phyloP scores from a whole-genome alignment of 257 asterid species.

The Asclepias syriaca region DNA sequence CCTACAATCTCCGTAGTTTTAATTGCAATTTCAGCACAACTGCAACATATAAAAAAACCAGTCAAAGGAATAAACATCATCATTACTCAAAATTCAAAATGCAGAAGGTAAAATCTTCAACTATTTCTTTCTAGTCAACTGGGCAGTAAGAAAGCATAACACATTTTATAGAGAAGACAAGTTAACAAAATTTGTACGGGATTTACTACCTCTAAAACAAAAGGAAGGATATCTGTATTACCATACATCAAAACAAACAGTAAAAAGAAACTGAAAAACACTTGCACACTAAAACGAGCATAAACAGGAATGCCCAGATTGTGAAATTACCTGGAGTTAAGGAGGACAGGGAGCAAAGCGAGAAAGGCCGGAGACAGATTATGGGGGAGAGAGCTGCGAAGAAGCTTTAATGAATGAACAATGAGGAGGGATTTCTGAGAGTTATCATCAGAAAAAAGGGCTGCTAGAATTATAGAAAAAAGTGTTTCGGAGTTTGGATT shows the following conservation, averaged over 20 bases:
- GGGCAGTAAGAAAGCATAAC: not conserved
- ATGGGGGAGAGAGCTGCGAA: conserved; percentile 35
- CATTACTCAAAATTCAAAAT: not conserved
- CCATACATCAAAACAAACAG: not conserved
- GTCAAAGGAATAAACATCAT: not conserved
- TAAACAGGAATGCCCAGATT: not conserved
- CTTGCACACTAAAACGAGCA: not conserved
- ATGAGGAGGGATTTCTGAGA: conserved; percentile 29
- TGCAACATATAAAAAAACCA: conserved; percentile 10
- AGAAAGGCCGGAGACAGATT: conserved; percentile 33
- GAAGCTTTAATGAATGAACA: conserved; percentile 37
- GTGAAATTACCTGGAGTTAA: conserved; percentile 47
- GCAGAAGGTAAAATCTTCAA: not conserved
- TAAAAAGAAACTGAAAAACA: not conserved
- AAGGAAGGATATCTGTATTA: not conserved
- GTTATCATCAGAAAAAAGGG: conserved; percentile 29
- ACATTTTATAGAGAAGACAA: not conserved
- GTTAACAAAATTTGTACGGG: not conserved
- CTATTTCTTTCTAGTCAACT: not conserved
- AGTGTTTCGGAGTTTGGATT: conserved; percentile 25
- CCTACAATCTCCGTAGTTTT: conserved; percentile 54
- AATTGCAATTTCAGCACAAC: conserved; percentile 45
- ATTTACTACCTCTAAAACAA: not conserved
- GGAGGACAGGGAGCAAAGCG: conserved; percentile 62
- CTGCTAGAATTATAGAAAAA: conserved; percentile 50